Base-by-base conservation (phyloP, 2,329 filamentous ascomycete genomes). In the Venturia carpophila region DNA sequence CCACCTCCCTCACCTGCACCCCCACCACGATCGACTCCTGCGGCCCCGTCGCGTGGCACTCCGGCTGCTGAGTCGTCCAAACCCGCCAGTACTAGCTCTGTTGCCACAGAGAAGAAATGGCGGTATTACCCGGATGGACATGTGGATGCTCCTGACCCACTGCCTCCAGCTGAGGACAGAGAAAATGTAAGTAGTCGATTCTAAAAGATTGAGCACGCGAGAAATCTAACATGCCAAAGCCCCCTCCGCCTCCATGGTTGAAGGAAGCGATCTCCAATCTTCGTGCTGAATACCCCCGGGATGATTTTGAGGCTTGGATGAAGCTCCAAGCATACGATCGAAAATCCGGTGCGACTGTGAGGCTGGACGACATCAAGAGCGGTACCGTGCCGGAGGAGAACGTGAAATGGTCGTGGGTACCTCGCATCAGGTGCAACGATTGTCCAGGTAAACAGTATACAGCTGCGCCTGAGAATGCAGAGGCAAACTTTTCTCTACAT, bases 381-480 rank as follows among this genome's bases (percentile, higher is more conserved):
- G 71, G 74, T 1, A 81, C 80, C 45, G 79, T 83, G 56, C 79
- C 81, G 19, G 78, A 83, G 9, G 78, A 83, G 10, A 87, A 83
- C 64, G 79, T 91, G 67, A 90, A 88, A 71, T 91, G 88, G 70
- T 89, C 90, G 77, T 97, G 89, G 76, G 81, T 96, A 62, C 94
- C 94, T 10, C 84, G 94, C 62, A 97, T 99, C 68, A 84, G 91
- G 66, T 99, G 94, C 75, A 85, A 88, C 60, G 94, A 99, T 75
- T 97, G 94, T 74, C 91, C 91, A 0, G 91, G 91, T 39, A 97
- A 97, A 76, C 80, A 96, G 13, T 99, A 99, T 76, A 96, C 92
- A 0, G 91, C 92, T 0, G 90, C 92, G 0, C 91, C 92, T 0
- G 91, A 88, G 30, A 89, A 84, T 74, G 92, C 91, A 2, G 90